Evolutionary conservation across 2,329 filamentous ascomycete species (phyloP), one percentile per base, ranked within the genome.

Genomic region (Cladophialophora carrionii): DNA sequence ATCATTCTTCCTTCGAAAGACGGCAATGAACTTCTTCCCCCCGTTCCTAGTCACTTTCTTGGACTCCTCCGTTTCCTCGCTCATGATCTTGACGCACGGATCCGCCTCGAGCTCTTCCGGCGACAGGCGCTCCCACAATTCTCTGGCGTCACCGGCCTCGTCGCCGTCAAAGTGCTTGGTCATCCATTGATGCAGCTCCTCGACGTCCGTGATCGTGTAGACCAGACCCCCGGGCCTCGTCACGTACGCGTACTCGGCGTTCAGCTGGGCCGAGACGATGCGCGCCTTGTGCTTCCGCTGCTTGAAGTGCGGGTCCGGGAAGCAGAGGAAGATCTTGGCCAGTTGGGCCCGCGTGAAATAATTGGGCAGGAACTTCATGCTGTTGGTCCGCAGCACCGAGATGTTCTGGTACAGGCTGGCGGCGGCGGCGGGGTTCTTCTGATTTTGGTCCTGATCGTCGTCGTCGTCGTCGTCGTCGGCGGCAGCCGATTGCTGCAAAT

Each of bases 311-410:
- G 95, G 95, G 74, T 99, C 95, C 0, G 95, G 95, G 76, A 99
- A 99, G 81, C 95, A 99, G 73, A 99, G 90, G 78, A 99, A 99
- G 75, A 98, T 91, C 75, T 96, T 96, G 68, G 84, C 86, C 14
- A 99, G 86, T 76, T 97, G 93, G 14, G 80, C 83, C 73, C 88
- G 90, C 61, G 79, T 81, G 82, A 99, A 98, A 83, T 97, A 96
- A 76, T 99, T 98, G 68, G 96, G 94, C n/a, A 99, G 82, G 78
- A 98, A 99, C 77, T 99, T 99, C 95, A 99, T 99, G 4, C 92
- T 91, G 80, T 99, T 99, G 70, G 91, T 91, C 68, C 95, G 89
- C 55, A 99, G 82, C 75, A 92, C 96, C 37, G 90, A 88, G 61
- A 94, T 89, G 76, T 99, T 99, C 74, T 96, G 89, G 77, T 92